Base-by-base conservation (phyloP, 768 basidiomycete species). In the Auricularia cornea region DNA sequence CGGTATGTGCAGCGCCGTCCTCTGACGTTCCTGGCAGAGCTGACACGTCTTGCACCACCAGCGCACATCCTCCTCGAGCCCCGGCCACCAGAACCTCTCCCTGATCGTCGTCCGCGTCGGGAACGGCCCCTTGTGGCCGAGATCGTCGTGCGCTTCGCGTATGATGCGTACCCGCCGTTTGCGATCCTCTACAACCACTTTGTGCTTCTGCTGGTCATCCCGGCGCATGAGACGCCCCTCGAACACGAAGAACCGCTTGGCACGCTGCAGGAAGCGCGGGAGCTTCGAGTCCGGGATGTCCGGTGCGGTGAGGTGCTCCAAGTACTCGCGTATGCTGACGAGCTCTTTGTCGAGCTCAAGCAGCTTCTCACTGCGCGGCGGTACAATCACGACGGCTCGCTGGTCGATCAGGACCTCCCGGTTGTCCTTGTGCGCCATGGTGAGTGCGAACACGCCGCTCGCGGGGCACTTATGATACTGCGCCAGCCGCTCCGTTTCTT, bases 41-140 rank as follows among this genome's bases (percentile, higher is more conserved):
- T 71, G 64, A 63, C 77, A 78, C 0, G 74, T 75, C 1, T 67
- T 62, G 2, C 76, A 63, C 60, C 67, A 77, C 72, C 73, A 75
- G 0, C 67, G 65, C 3, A 78, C 56, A 51, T 78, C 71, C 0
- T 67, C 41, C 0, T 69, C 60, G 2, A 76, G 62, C 0, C 68
- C 56, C 0, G 74, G 73, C 70, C 77, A 72, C 73, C 70, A 77
- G 59, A 73, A 74, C 1, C 67, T 33, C 11, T 71, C 59, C 0
- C 33, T 11, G 2, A 77, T 26, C 2, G 18, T 28, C 0, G 33
- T 38, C 20, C 32, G 20, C 3, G 64, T 67, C 2, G 30, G 23
- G 28, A 62, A 63, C 5, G 61, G 38, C 26, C 26, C 60, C n/a
- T 62, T 59, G 14, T 44, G 61, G 2, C 41, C 54, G n/a, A 59